phyloP scores from a whole-genome alignment of 2,329 filamentous ascomycete species.

The Colletotrichum aenigma region DNA sequence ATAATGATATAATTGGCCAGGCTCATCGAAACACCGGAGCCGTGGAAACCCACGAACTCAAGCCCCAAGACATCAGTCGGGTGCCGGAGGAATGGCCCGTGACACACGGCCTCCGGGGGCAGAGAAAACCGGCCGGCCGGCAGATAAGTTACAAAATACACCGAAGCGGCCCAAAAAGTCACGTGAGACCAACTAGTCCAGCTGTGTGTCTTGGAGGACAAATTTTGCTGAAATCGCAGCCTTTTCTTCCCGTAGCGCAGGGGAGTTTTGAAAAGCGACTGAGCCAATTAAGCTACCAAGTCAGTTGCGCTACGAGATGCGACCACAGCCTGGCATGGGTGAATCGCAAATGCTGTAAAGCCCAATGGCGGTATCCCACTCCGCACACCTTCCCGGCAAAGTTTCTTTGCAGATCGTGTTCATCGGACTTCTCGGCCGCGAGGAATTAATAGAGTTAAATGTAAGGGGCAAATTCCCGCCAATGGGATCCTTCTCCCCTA shows the following conservation, averaged over 20 bases:
- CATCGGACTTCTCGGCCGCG: neutral
- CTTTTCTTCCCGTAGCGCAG: neutral
- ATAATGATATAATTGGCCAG: neutral
- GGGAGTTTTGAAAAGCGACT: neutral
- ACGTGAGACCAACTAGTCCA: fast-evolving
- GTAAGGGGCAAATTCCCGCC: fast-evolving
- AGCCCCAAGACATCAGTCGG: neutral
- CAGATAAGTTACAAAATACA: neutral
- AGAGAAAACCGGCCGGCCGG: neutral
- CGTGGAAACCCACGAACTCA: neutral
- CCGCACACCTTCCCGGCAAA: fast-evolving
- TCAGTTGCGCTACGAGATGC: neutral
- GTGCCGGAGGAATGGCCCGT: neutral
- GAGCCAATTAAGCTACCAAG: neutral
- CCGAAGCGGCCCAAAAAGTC: neutral
- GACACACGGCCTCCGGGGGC: neutral
- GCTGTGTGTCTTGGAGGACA: neutral
- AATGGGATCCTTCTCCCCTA: fast-evolving
- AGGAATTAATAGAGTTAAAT: neutral
- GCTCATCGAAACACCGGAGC: neutral
- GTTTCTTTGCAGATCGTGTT: neutral
- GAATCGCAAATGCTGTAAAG: neutral
- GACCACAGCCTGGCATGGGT: neutral
- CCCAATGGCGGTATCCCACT: neutral
- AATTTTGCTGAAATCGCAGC: neutral